These are phyloP conservation scores for Penicillium sp. DNA, from an alignment of 2,329 filamentous ascomycete genomes.

Conservation along the genomic window DNA sequence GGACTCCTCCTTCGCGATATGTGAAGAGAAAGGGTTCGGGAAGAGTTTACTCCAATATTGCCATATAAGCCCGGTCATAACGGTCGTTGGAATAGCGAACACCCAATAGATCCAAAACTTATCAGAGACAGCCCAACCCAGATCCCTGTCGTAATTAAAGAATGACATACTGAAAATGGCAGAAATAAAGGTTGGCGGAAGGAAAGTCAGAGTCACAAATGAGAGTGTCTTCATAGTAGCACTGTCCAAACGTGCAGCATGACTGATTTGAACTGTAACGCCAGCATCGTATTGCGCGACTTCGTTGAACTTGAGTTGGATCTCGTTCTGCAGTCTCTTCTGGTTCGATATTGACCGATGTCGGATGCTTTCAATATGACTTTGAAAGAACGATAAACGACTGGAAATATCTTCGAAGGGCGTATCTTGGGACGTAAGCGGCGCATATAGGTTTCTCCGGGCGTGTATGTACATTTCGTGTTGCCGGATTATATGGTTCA, in stretches of 20 bases:
- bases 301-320: constrained; percentile 32
- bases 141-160: constrained; percentile 25
- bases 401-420: constrained; percentile 14
- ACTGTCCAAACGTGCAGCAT: constrained; percentile 43
- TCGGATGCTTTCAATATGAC: constrained; percentile 20
- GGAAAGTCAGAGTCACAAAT: constrained; percentile 50
- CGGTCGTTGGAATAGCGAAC: constrained; percentile 25
- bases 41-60: constrained; percentile 16
- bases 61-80: constrained; percentile 18
- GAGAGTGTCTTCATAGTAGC: constrained; percentile 55
- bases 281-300: constrained; percentile 31
- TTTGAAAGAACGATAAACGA: constrained; percentile 23
- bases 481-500: constrained; percentile 23
- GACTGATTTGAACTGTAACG: constrained; percentile 26
- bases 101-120: constrained; percentile 35
- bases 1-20: background rate
- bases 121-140: constrained; percentile 20
- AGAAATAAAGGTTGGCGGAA: constrained; percentile 54
- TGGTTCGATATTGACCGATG: constrained; percentile 30
- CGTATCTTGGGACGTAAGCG: background rate
- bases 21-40: background rate
- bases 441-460: constrained; percentile 2
- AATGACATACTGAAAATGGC: constrained; percentile 37
- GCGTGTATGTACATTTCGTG: constrained; percentile 10
- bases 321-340: constrained; percentile 32